These are phyloP conservation scores for Yamadazyma laniorum DNA, from an alignment of 805 yeast species.

Conservation along the genomic window DNA sequence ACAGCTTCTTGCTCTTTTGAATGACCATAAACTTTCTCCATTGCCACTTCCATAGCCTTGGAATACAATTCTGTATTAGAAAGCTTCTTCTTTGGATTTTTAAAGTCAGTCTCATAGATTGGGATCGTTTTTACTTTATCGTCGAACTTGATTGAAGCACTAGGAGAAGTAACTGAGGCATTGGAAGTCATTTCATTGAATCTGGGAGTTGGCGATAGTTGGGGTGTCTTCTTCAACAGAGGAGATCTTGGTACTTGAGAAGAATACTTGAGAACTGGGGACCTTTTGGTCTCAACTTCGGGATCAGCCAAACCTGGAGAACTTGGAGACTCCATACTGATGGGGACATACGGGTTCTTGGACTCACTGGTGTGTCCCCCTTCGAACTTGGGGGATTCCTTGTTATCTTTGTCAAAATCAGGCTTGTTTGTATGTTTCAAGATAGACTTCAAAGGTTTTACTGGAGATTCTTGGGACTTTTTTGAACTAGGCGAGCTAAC, in stretches of 20 bases:
- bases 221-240: background rate
- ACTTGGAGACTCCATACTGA: slow-evolving; percentile 6
- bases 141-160: slow-evolving; percentile 35
- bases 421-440: slow-evolving; percentile 25
- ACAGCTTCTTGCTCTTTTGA: slow-evolving; percentile 2
- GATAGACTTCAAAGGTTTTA: slow-evolving; percentile 34
- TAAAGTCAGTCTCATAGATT: slow-evolving; percentile 12
- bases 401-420: background rate
- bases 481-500: slow-evolving; percentile 6
- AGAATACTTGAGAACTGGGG: slow-evolving; percentile 4
- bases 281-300: background rate
- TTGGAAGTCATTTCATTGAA: slow-evolving; percentile 5
- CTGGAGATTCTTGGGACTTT: slow-evolving; percentile 14
- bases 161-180: slow-evolving; percentile 22
- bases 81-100: slow-evolving; percentile 1
- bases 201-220: slow-evolving; percentile 1
- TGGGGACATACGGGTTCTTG: slow-evolving; percentile 21
- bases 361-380: background rate
- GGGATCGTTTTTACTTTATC: slow-evolving; percentile 41
- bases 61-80: slow-evolving; percentile 50
- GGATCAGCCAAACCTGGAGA: slow-evolving; percentile 1
- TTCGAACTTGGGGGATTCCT: background rate
- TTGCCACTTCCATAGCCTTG: slow-evolving; percentile 55
- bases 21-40: slow-evolving; percentile 54
- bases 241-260: slow-evolving; percentile 3